A percentile compares a stretch with the other conserved stretches of the same genome.
Conservation (phyloP, 441 rosid species). For the Melastoma candidum region DNA sequence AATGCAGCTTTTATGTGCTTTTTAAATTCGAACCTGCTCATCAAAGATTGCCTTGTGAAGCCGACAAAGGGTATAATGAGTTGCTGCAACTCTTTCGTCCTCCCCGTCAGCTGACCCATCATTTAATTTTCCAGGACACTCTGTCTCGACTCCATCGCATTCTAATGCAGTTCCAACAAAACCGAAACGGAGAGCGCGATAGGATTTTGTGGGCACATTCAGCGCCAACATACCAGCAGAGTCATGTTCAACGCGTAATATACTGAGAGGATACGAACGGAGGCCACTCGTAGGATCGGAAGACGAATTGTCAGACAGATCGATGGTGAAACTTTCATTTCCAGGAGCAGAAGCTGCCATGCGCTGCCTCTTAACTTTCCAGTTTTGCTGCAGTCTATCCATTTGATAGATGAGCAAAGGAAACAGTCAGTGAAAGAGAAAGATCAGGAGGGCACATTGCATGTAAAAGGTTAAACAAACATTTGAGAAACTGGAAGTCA, state of each 20-base stretch:
- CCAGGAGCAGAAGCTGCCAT: constrained; percentile 48
- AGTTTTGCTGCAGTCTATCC: constrained; percentile 93
- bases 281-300: constrained; percentile 38
- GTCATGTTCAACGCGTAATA: constrained; percentile 73
- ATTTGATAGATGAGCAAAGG: constrained; percentile 7
- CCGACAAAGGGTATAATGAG: constrained; percentile 56
- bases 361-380: constrained; percentile 95
- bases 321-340: constrained; percentile 81
- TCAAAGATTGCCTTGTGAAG: constrained; percentile 77
- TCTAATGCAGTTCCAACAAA: constrained; percentile 44
- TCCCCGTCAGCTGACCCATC: constrained; percentile 1
- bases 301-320: constrained; percentile 63
- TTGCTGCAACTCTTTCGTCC: constrained; percentile 53
- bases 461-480: background rate
- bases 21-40: constrained; percentile 51
- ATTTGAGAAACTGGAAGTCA: no score
- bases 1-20: constrained; percentile 2
- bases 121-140: constrained; percentile 18
- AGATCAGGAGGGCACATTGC: background rate
- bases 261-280: constrained; percentile 59
- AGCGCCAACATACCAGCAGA: constrained; percentile 90
- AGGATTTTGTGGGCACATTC: constrained; percentile 64
- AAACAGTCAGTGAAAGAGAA: background rate
- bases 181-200: constrained; percentile 62
- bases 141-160: constrained; percentile 26